Evolutionary conservation across 768 basidiomycete species (phyloP), one percentile per base, ranked within the genome.

Genomic region (Mycena amicta): DNA sequence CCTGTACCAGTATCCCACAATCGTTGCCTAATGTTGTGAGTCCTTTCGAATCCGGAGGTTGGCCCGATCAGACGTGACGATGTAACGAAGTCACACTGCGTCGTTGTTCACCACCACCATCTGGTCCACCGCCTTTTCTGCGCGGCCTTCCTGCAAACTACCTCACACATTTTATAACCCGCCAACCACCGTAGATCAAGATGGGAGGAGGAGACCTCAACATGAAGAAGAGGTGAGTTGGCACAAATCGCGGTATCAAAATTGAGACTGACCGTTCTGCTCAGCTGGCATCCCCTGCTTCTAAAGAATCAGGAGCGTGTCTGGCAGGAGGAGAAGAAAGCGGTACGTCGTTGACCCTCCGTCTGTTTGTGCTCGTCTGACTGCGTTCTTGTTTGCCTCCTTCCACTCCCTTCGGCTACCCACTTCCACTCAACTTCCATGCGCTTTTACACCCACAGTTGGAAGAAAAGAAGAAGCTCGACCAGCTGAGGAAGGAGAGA

Each of bases 201-300:
- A 98, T 98, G 95, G 95, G 95, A 86, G 95, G 95, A 58, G 95
- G 92, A 60, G 95, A 98, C 74, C 82, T 98, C 72, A 98, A 98
- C 71, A 98, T 98, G 95, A 97, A 92, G 77, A 96, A 97, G 84
- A 95, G 93, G 63, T 49, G 4, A 11, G 47, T 49, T 20, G 27
- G 6, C 6, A 23, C 20, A 15, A 15, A 45, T 8, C 26, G 6
- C 26, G 27, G 25, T 28, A 27, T 23, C 27, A 26, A 26, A 13
- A 49, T 28, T 28, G 6, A 49, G n/a, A n/a, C n/a, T n/a, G n/a
- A n/a, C n/a, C n/a, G n/a, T n/a, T n/a, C n/a, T n/a, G n/a, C 26
- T 4, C 26, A 49, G 47, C 26, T 98, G 95, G 95, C 95, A 98
- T 73, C 95, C 95, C 83, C 88, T 95, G 82, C 91, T 96, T 75